phyloP scores from a whole-genome alignment of 1,139 yeast genomes.

The Casaregolazyma suthepensis region DNA sequence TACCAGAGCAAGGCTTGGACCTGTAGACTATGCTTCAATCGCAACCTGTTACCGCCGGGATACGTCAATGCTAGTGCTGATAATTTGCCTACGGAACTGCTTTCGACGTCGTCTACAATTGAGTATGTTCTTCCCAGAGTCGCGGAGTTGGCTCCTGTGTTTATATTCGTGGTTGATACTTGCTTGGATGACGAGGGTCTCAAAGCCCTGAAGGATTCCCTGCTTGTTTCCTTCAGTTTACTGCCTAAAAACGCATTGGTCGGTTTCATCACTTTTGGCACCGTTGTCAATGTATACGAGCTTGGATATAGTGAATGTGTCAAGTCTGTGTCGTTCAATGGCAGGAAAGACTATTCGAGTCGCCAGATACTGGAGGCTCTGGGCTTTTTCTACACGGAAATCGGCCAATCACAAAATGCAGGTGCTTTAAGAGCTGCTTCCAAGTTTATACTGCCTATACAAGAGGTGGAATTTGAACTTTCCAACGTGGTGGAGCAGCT shows the following conservation, averaged over 20 bases:
- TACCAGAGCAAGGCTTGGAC: slow-evolving; percentile 43
- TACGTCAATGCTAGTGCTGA: slow-evolving; percentile 22
- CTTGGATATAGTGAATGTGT: slow-evolving; percentile 35
- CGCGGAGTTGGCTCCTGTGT: slow-evolving; percentile 41
- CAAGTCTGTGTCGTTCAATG: slow-evolving; percentile 48
- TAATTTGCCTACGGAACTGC: slow-evolving; percentile 27
- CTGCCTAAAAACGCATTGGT: slow-evolving; percentile 47
- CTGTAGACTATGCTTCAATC: slow-evolving; percentile 55
- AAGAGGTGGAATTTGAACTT: slow-evolving; percentile 51
- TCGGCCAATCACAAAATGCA: slow-evolving; percentile 19
- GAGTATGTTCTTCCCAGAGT: slow-evolving; percentile 52
- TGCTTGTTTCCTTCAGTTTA: slow-evolving; percentile 47
- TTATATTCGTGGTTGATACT: slow-evolving; percentile 62
- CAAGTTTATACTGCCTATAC: slow-evolving; percentile 29
- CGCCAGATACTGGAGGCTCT: slow-evolving; percentile 48
- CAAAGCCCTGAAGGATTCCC: slow-evolving; percentile 53
- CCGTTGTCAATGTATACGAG: slow-evolving; percentile 59
- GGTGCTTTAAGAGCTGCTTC: slow-evolving; percentile 19
- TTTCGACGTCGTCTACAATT: slow-evolving; percentile 46
- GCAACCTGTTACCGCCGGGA: slow-evolving; percentile 45
- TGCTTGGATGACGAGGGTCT: slow-evolving; percentile 46
- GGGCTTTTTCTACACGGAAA: slow-evolving; percentile 45
- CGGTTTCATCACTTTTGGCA: slow-evolving; percentile 57
- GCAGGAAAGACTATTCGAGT: slow-evolving; percentile 47
- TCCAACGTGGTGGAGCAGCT: slow-evolving; percentile 50